These are phyloP conservation scores for Suillus hirtellus DNA, from an alignment of 768 basidiomycete species.

Conservation along the genomic window DNA sequence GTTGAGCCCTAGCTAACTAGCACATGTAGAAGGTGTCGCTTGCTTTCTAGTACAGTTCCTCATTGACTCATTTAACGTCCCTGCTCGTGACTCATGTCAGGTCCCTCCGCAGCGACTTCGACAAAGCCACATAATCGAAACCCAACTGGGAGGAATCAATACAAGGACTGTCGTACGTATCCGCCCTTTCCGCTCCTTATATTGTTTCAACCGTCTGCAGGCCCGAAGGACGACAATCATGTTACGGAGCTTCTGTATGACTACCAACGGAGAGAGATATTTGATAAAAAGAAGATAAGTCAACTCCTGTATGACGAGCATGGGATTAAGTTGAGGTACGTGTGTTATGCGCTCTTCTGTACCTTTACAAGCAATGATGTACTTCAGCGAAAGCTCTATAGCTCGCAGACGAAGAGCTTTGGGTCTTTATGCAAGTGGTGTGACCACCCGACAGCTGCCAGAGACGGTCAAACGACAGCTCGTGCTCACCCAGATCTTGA, in stretches of 20 bases:
- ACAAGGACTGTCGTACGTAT: constrained; percentile 31
- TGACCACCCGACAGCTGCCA: constrained; percentile 29
- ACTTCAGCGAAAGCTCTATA: constrained; percentile 30
- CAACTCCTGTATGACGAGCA: constrained; percentile 29
- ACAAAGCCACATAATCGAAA: constrained; percentile 20
- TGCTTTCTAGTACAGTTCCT: neutral
- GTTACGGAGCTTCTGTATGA: constrained; percentile 19
- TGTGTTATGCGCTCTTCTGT: constrained; percentile 5
- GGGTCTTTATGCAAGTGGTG: constrained; percentile 31
- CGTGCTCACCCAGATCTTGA: constrained; percentile 36
- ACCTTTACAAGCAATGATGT: constrained; percentile 10
- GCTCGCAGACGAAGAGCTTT: constrained; percentile 28
- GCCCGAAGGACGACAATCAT: constrained; percentile 25
- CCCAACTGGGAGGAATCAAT: constrained; percentile 29
- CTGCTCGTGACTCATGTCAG: constrained; percentile 9
- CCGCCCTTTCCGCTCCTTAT: neutral
- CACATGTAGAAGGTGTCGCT: constrained; percentile 3
- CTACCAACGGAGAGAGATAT: constrained; percentile 31
- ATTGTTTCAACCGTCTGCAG: constrained; percentile 13
- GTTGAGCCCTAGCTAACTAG: neutral
- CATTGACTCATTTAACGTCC: neutral
- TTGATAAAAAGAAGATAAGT: constrained; percentile 26
- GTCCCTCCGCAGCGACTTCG: constrained; percentile 2
- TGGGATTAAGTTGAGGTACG: constrained; percentile 33
- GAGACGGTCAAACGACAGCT: constrained; percentile 34